Evolutionary conservation across 148 eudicot species (phyloP).

Genomic region (Limonium bicolor): DNA sequence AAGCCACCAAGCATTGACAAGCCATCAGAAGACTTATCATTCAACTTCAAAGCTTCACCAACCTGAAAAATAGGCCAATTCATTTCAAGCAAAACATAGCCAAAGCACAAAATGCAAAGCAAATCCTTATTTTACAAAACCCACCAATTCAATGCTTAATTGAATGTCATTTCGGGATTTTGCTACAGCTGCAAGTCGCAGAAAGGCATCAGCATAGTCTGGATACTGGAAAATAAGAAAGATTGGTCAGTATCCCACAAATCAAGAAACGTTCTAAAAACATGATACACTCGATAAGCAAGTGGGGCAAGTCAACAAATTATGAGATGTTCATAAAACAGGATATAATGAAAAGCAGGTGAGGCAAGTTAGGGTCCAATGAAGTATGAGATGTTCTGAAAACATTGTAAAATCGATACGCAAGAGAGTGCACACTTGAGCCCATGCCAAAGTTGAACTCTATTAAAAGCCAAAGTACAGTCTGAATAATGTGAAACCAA

Average conservation of each 20-base stretch:
- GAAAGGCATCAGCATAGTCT: slow-evolving; percentile 73
- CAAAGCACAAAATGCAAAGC: slow-evolving; percentile 2
- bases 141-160: slow-evolving; percentile 81
- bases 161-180: slow-evolving; percentile 75
- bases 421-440: no score
- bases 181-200: slow-evolving; percentile 88
- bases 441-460: no score
- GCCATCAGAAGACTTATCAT: slow-evolving; percentile 78
- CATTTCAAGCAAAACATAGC: neutral
- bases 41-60: slow-evolving; percentile 69
- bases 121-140: slow-evolving; percentile 8
- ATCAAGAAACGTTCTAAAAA: neutral
- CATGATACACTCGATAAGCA: no score
- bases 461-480: no score
- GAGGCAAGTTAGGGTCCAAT: no score
- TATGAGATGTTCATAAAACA: no score
- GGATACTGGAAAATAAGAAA: slow-evolving; percentile 45
- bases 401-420: no score
- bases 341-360: no score
- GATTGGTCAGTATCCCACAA: neutral
- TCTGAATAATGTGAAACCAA: no score
- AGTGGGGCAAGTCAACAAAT: no score
- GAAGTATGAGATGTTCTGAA: no score
- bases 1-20: slow-evolving; percentile 81
- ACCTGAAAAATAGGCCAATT: slow-evolving; percentile 26